These are phyloP conservation scores for Triangularia verruculosa DNA, from an alignment of 2,329 filamentous ascomycete species.

Conservation along the genomic window DNA sequence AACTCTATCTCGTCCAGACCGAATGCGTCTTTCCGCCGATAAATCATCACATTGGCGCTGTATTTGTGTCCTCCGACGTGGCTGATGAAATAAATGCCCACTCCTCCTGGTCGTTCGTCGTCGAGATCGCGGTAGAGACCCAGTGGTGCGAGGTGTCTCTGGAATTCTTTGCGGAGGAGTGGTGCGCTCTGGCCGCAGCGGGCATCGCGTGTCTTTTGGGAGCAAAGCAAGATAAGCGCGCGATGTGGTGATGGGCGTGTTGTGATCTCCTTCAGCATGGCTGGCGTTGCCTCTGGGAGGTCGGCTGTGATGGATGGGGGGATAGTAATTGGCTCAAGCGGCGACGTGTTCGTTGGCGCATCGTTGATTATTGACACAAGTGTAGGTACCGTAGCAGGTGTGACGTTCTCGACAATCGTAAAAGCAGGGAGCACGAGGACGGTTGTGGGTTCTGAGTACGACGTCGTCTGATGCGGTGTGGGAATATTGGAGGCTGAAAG, in stretches of 20 bases:
- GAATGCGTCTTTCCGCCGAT: constrained; percentile 63
- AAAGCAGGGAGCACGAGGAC: constrained; percentile 84
- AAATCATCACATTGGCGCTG: constrained; percentile 89
- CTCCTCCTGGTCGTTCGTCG: constrained; percentile 85
- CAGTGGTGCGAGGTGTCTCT: constrained; percentile 80
- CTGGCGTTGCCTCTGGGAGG: constrained; percentile 30
- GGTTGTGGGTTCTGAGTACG: constrained; percentile 68
- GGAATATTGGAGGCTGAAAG: constrained; percentile 90
- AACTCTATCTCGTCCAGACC: constrained; percentile 47
- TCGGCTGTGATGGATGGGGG: constrained; percentile 33
- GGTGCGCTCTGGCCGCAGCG: constrained; percentile 93
- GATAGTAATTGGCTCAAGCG: constrained; percentile 46
- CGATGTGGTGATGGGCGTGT: constrained; percentile 73
- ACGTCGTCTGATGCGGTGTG: constrained; percentile 63
- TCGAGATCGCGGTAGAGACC: constrained; percentile 83
- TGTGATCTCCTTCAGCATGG: constrained; percentile 34
- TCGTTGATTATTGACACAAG: constrained; percentile 67
- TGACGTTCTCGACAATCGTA: constrained; percentile 78
- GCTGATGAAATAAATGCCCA: constrained; percentile 93
- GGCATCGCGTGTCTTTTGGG: constrained; percentile 88
- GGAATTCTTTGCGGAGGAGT: constrained; percentile 81
- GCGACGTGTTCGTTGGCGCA: constrained; percentile 70
- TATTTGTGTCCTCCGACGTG: constrained; percentile 98
- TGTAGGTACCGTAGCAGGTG: constrained; percentile 66
- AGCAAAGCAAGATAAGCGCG: constrained; percentile 88